Evolutionary conservation across 2,329 filamentous ascomycete genomes (phyloP).

Genomic region (Ramularia endophylla): DNA sequence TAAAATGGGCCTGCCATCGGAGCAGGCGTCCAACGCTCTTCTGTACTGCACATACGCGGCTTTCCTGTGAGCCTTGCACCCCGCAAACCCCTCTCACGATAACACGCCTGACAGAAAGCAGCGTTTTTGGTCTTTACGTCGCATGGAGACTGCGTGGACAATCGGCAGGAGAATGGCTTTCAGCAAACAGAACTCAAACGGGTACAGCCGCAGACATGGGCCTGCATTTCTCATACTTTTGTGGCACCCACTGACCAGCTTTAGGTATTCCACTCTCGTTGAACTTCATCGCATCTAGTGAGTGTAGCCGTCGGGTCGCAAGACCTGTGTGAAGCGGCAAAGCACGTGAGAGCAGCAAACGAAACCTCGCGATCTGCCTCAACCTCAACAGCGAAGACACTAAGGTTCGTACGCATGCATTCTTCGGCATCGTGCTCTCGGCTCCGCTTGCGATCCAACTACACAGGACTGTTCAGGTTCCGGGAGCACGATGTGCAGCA

Average conservation of each 20-base stretch:
- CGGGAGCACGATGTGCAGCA: slow-evolving; percentile 45
- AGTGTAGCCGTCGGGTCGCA: slow-evolving; percentile 46
- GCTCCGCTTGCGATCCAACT: neutral
- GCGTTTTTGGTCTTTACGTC: slow-evolving; percentile 56
- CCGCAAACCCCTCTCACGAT: slow-evolving; percentile 26
- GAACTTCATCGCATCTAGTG: slow-evolving; percentile 89
- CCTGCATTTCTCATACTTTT: slow-evolving; percentile 20
- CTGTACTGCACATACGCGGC: slow-evolving; percentile 73
- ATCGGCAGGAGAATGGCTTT: slow-evolving; percentile 64
- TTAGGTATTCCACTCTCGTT: slow-evolving; percentile 72
- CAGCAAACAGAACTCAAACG: slow-evolving; percentile 75
- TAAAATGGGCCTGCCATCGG: slow-evolving; percentile 68
- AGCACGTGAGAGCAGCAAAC: slow-evolving; percentile 1
- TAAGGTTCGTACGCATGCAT: slow-evolving; percentile 20
- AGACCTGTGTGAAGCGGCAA: slow-evolving; percentile 10
- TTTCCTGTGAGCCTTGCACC: slow-evolving; percentile 56
- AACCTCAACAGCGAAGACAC: slow-evolving; percentile 1
- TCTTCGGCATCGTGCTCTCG: slow-evolving; percentile 12
- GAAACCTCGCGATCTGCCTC: neutral
- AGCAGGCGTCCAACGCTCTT: slow-evolving; percentile 72
- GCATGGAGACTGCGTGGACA: slow-evolving; percentile 55
- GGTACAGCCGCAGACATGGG: slow-evolving; percentile 50
- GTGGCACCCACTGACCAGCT: neutral
- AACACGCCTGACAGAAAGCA: slow-evolving; percentile 33
- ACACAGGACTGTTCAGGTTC: slow-evolving; percentile 9